Conservation (phyloP, 495 filamentous ascomycete species). For the Penicillium bialowiezense region DNA sequence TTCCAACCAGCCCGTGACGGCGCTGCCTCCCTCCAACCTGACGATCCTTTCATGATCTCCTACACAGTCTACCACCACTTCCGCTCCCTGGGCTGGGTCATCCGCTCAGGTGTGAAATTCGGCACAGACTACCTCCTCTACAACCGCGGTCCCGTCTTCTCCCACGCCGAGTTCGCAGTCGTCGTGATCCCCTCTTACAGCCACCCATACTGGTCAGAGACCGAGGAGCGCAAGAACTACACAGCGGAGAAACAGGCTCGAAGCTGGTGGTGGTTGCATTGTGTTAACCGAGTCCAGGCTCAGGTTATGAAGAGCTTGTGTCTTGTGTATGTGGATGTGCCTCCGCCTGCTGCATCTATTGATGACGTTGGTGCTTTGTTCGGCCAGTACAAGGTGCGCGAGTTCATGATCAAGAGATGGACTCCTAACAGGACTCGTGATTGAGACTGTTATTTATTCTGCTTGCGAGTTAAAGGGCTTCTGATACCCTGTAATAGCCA, state of each 20-base stretch:
- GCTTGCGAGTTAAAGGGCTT: slow-evolving; percentile 9
- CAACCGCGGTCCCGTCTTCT: slow-evolving; percentile 89
- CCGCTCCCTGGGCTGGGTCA: slow-evolving; percentile 94
- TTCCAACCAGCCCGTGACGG: slow-evolving; percentile 58
- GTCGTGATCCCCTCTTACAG: slow-evolving; percentile 80
- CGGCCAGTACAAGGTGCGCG: slow-evolving; percentile 72
- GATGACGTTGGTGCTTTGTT: slow-evolving; percentile 62
- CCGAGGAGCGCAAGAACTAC: slow-evolving; percentile 42
- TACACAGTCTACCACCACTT: slow-evolving; percentile 96
- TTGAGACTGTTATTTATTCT: slow-evolving; percentile 48
- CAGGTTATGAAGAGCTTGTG: slow-evolving; percentile 83
- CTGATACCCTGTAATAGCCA: slow-evolving; percentile 10
- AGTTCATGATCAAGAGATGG: slow-evolving; percentile 81
- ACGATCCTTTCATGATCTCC: slow-evolving; percentile 81
- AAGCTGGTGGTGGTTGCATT: slow-evolving; percentile 91
- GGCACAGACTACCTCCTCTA: slow-evolving; percentile 92
- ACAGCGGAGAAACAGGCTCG: slow-evolving; percentile 47
- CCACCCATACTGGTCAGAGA: slow-evolving; percentile 67
- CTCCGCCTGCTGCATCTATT: slow-evolving; percentile 53
- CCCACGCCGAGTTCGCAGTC: slow-evolving; percentile 89
- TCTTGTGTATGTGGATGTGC: slow-evolving; percentile 89
- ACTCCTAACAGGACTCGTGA: slow-evolving; percentile 74
- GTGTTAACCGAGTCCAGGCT: slow-evolving; percentile 84
- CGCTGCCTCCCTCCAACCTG: slow-evolving; percentile 46
- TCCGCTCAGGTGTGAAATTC: slow-evolving; percentile 91